Evolutionary conservation across 208 protist genomes (phyloP).

Genomic region (Trypanosoma platydactyli): DNA sequence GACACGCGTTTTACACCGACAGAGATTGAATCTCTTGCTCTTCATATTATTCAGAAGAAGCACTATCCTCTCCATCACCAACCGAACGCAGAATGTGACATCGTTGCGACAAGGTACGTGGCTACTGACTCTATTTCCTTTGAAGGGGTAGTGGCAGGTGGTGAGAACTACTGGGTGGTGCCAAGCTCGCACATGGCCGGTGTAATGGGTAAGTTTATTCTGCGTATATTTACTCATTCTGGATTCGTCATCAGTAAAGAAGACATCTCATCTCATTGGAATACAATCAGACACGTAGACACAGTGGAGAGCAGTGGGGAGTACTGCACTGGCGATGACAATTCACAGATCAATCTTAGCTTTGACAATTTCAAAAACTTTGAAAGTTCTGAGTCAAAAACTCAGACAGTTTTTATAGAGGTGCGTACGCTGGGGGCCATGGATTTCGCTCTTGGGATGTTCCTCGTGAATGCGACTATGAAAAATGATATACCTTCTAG

Average conservation of each 20-base stretch:
- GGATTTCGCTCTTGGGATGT: conserved; percentile 27
- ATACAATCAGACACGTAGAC: conserved; percentile 24
- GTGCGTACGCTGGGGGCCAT: conserved; percentile 19
- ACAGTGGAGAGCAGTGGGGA: conserved; percentile 47
- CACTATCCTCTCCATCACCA: conserved; percentile 56
- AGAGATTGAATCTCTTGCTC: conserved; percentile 48
- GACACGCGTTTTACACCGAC: conserved; percentile 53
- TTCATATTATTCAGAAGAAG: conserved; percentile 67
- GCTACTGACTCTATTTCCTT: conserved; percentile 57
- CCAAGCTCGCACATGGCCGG: conserved; percentile 60
- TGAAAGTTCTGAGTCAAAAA: conserved; percentile 7
- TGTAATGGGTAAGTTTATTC: conserved; percentile 51
- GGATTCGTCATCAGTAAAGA: conserved; percentile 57
- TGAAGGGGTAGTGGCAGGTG: conserved; percentile 50
- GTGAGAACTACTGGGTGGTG: conserved; percentile 78
- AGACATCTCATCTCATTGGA: conserved; percentile 57
- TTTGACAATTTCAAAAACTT: conserved; percentile 13
- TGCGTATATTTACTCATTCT: conserved; percentile 51
- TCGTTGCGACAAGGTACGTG: conserved; percentile 44
- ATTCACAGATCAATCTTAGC: conserved; percentile 46
- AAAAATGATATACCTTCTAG: conserved; percentile 22
- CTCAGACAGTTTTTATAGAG: conserved; percentile 23
- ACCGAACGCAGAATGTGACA: conserved; percentile 20
- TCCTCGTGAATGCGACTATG: conserved; percentile 30
- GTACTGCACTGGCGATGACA: conserved; percentile 58